A percentile compares a stretch with the other conserved stretches of the same genome.
These are phyloP conservation scores for Aspergillus sclerotiicarbonarius DNA, from an alignment of 495 filamentous ascomycete species.

Conservation along the genomic window DNA sequence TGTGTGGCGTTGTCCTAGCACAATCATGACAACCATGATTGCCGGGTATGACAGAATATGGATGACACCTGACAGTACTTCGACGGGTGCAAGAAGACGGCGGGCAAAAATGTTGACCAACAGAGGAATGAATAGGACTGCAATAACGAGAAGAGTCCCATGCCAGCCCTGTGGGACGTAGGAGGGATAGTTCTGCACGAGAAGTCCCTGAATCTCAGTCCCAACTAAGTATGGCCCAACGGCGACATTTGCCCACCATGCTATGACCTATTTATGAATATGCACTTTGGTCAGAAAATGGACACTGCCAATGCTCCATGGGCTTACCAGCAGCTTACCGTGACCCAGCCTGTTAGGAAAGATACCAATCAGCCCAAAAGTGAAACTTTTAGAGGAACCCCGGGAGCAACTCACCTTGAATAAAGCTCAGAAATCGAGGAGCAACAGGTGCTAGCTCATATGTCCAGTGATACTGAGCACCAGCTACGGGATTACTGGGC, in stretches of 20 bases:
- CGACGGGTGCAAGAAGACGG: slow-evolving; percentile 42
- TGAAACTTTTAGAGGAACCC: background rate
- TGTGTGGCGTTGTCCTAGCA: slow-evolving; percentile 40
- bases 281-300: background rate
- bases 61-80: slow-evolving; percentile 43
- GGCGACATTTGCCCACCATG: slow-evolving; percentile 8
- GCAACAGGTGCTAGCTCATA: slow-evolving; percentile 6
- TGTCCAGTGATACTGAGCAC: slow-evolving; percentile 7
- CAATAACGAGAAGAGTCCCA: slow-evolving; percentile 45
- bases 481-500: slow-evolving; percentile 6
- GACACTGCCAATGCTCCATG: background rate
- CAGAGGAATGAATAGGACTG: slow-evolving; percentile 26
- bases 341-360: background rate
- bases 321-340: background rate
- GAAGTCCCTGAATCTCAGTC: slow-evolving; percentile 42
- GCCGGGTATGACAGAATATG: slow-evolving; percentile 49
- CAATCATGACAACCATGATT: slow-evolving; percentile 40
- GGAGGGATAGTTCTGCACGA: slow-evolving; percentile 38
- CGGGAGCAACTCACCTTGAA: slow-evolving; percentile 2
- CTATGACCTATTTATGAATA: background rate
- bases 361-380: background rate
- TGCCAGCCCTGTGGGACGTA: slow-evolving; percentile 45
- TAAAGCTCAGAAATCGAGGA: slow-evolving; percentile 5
- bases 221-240: slow-evolving; percentile 26
- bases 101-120: slow-evolving; percentile 43